A percentile compares a stretch with the other conserved stretches of the same genome.
Conservation (phyloP, 208 protist genomes). For the Blechomonas ayalai region DNA sequence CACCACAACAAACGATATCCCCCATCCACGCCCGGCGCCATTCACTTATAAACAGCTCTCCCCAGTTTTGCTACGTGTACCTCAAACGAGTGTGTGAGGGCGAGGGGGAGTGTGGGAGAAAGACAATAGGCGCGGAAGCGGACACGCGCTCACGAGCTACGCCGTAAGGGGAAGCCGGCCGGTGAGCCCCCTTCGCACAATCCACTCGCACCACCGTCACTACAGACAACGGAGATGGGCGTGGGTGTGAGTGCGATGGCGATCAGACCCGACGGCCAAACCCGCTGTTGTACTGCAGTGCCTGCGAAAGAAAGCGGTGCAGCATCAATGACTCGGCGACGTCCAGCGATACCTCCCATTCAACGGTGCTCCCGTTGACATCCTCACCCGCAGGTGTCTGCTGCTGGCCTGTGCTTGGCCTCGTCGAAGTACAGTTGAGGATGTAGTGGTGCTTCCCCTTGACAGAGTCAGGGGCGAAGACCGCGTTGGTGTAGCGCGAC, state of each 20-base stretch:
- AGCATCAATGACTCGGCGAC: constrained; percentile 79
- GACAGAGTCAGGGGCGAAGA: constrained; percentile 37
- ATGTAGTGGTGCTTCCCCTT: constrained; percentile 40
- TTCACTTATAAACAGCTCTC: too few relatives aligned
- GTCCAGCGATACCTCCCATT: constrained; percentile 67
- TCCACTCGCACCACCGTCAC: too few relatives aligned
- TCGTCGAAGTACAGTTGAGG: constrained; percentile 51
- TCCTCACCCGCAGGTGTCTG: constrained; percentile 29
- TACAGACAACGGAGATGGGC: constrained; percentile 2
- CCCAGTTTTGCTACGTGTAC: too few relatives aligned
- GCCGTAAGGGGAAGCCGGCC: too few relatives aligned
- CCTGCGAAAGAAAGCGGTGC: constrained; percentile 76
- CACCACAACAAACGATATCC: constrained; percentile 2
- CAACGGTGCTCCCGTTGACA: constrained; percentile 48
- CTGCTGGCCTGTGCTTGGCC: constrained; percentile 39
- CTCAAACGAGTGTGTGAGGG: too few relatives aligned
- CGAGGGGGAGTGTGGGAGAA: too few relatives aligned
- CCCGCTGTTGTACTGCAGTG: constrained; percentile 75
- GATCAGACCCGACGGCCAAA: constrained; percentile 25
- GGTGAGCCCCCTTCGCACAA: too few relatives aligned
- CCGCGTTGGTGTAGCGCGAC: constrained; percentile 75
- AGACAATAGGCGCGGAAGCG: too few relatives aligned
- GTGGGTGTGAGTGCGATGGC: not conserved
- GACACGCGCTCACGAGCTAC: too few relatives aligned
- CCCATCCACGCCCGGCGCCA: too few relatives aligned